Base-by-base conservation (phyloP, 805 yeast species). In the Saturnispora quitensis region DNA sequence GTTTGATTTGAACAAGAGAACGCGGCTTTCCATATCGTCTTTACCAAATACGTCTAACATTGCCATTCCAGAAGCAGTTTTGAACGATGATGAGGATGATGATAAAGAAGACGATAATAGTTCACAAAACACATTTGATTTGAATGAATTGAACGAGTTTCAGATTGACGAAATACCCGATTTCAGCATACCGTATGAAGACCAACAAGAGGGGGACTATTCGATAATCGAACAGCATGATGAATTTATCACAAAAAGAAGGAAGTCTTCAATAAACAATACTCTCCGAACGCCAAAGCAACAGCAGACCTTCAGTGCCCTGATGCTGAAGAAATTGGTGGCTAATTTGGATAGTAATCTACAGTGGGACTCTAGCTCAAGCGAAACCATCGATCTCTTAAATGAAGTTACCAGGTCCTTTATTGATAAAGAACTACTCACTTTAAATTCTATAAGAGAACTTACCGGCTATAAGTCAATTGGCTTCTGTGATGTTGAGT, bases 21-120 rank as follows among this genome's bases (percentile, higher is more conserved):
- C 51, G 4, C 35, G 68, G 31, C 50, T 65, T 25, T 63, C 68
- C 0, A 25, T 63, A 13, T 65, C 61, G 18, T 56, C 65, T 2
- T 20, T 60, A 5, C 56, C 61, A 4, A 55, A 57, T n/a, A 66
- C 65, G 13, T 59, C 68, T 1, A 65, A 63, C 46, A 59, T 67
- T 22, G 70, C 71, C 1, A 50, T 67, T 7, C 71, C 71, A 1
- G 67, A 66, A 50, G 71, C 69, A 15, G 63, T 67, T 10, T 57
- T 66, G 2, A 51, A 65, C 31, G 63, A 64, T 46, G 57, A 33
- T 36, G 40, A 25, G n/a, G 48, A 43, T 25, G 28, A 17, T 25
- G 12, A 33, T 3, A 38, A 20, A n/a, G 43, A 25, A 17, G 42
- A 17, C 4, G 42, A 12, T 4, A 18, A 18, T 38, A 38, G 42